Evolutionary conservation across 106 monocot genomes (phyloP).

Genomic region (Ottelia alismoides): DNA sequence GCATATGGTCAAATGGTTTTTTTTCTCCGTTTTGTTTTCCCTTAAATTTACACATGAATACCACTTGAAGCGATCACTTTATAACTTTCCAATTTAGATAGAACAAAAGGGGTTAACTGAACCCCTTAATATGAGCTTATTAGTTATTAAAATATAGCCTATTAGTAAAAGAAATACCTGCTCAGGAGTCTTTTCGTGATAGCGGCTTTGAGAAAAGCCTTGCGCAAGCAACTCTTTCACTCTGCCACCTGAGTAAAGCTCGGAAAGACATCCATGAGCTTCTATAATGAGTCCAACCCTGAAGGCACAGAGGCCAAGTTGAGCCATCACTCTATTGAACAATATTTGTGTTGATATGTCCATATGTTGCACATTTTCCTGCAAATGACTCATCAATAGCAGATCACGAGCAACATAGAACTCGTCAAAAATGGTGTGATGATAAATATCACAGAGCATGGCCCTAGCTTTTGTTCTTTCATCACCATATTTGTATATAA

Average conservation of each 20-base stretch:
- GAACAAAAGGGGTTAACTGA: no score
- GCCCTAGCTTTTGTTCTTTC: slow-evolving; percentile 92
- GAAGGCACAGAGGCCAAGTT: slow-evolving; percentile 95
- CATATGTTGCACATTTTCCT: slow-evolving; percentile 87
- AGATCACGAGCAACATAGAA: slow-evolving; percentile 76
- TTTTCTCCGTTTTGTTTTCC: no score
- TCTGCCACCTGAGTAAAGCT: slow-evolving; percentile 70
- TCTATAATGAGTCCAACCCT: slow-evolving; percentile 68
- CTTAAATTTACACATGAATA: no score
- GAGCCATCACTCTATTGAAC: slow-evolving; percentile 96
- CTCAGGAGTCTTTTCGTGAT: slow-evolving; percentile 97
- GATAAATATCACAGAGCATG: slow-evolving; percentile 99
- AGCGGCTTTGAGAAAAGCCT: slow-evolving; percentile 76
- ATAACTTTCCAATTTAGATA: no score
- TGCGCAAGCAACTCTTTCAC: slow-evolving; percentile 95
- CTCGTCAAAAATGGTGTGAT: slow-evolving; percentile 87
- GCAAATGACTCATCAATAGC: slow-evolving; percentile 92
- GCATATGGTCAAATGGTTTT: no score
- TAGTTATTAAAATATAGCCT: no score
- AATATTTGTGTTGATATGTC: slow-evolving; percentile 87
- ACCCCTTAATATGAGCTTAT: no score
- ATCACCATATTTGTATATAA: slow-evolving; percentile 83
- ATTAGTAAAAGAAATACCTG: slow-evolving; percentile 41
- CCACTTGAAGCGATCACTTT: no score
- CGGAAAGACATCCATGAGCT: slow-evolving; percentile 87